Base-by-base conservation (phyloP, 2,329 filamentous ascomycete species). In the Orbilia oligospora region DNA sequence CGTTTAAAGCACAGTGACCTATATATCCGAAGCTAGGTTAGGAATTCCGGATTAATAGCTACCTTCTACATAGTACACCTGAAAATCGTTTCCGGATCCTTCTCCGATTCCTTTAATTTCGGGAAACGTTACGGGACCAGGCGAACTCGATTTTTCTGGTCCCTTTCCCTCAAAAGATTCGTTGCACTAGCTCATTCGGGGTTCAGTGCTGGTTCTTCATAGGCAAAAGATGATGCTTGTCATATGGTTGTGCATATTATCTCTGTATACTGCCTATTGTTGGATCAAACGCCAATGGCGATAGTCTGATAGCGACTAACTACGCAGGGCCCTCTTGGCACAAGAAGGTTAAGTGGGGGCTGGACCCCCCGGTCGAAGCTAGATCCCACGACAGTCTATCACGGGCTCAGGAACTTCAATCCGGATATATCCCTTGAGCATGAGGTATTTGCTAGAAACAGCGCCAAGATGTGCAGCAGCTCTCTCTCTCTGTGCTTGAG, bases 21-120 rank as follows among this genome's bases (percentile, higher is more conserved):
- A n/a, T n/a, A n/a, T n/a, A n/a, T n/a, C n/a, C n/a, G n/a, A n/a
- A n/a, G n/a, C n/a, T n/a, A n/a, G n/a, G n/a, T n/a, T n/a, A n/a
- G n/a, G n/a, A n/a, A n/a, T n/a, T n/a, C n/a, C n/a, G n/a, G n/a
- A n/a, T n/a, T n/a, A n/a, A n/a, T n/a, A n/a, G n/a, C n/a, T n/a
- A n/a, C n/a, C n/a, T n/a, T n/a, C n/a, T n/a, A n/a, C n/a, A n/a
- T n/a, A n/a, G n/a, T 30, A 48, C 16, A 63, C 58, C 67, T 71
- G 68, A 68, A 51, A 22, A 77, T 77, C 73, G 71, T 71, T 71
- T 48, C 73, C 67, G 33, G 18, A 71, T 63, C 67, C 33, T 20
- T 30, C 24, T 22, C 33, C 44, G 33, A 51, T 51, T 30, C 30
- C 3, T n/a, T 63, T 70, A 46, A 44, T 76, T 49, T 65, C 48